phyloP scores from a whole-genome alignment of 2,329 filamentous ascomycete species.

The Stachybotrys chlorohalonatus region DNA sequence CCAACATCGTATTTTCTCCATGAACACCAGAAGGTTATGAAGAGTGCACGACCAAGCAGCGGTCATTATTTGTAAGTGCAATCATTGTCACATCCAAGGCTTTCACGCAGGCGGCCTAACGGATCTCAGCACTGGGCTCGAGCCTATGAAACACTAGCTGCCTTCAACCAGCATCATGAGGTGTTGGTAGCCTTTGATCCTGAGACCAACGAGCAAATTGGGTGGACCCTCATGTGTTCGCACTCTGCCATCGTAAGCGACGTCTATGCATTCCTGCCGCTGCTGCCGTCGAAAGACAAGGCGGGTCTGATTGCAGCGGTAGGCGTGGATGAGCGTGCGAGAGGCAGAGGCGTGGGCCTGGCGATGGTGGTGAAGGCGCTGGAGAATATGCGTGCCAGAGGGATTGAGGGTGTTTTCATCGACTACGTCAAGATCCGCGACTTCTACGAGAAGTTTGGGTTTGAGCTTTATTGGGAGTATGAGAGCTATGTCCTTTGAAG shows the following conservation, averaged over 20 bases:
- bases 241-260: not conserved
- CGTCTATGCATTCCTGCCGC: constrained; percentile 7
- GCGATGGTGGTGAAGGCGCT: constrained; percentile 12
- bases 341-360: constrained; percentile 10
- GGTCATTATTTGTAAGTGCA: constrained; percentile 8
- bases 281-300: constrained; percentile 9
- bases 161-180: constrained; percentile 7
- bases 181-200: constrained; percentile 13
- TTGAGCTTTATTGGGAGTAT: constrained; percentile 9
- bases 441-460: constrained; percentile 12
- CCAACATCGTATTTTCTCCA: constrained; percentile 7
- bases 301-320: constrained; percentile 13
- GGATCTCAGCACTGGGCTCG: constrained; percentile 6
- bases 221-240: constrained; percentile 15
- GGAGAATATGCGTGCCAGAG: constrained; percentile 10
- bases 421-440: constrained; percentile 11
- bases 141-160: constrained; percentile 9
- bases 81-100: not conserved
- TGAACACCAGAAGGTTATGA: constrained; percentile 13
- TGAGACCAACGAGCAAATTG: constrained; percentile 12
- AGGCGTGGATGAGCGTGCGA: constrained; percentile 8
- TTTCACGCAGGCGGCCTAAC: not conserved
- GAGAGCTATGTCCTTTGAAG: constrained; percentile 1
- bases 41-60: constrained; percentile 13
- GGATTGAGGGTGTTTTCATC: constrained; percentile 9